Base-by-base conservation (phyloP, 371 early-diverging fungal genomes). In the Caulochytrium protostelioides region DNA sequence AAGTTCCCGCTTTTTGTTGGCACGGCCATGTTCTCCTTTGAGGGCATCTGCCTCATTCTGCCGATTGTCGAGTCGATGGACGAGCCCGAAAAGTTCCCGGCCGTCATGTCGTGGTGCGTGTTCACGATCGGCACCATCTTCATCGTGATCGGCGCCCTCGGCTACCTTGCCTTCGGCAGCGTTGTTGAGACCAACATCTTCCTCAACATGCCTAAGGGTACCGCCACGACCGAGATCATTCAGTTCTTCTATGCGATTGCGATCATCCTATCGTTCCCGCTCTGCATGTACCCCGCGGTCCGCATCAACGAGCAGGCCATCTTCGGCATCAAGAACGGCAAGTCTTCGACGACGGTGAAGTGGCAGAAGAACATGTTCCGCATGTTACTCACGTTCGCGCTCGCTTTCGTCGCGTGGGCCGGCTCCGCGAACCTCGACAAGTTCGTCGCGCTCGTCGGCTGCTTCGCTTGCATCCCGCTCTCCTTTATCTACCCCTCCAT, bases 21-120 rank as follows among this genome's bases (percentile, higher is more conserved):
- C 19, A 89, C 90, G 18, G 83, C 87, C 35, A 79, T 89, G 22
- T 90, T 80, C 52, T 75, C 85, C 3, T 90, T 77, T 51, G 90
- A 90, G 54, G 90, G 90, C 28, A 79, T 80, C 47, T 56, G 82
- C 37, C 68, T 89, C 13, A 83, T 89, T 41, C 45, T 61, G 5
- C 90, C 90, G 16, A 81, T 86, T 41, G 75, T 79, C 21, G 73
- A 83, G 41, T 65, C 74, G 19, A 81, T 87, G 81, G 72, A 73
- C 33, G 53, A 74, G 8, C 84, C 85, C 8, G 71, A 72, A 34
- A 56, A 74, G 32, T 87, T 87, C 42, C 66, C 71, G 6, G 41
- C 47, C 19, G 79, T 83, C 6, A 50, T 87, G 29, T 70, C 74
- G 1, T 42, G 59, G 25, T 73, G 79, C 32, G 72, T 89, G 48